These are phyloP conservation scores for Isabelozyma rhagii DNA, from an alignment of 805 yeast genomes.

Conservation along the genomic window DNA sequence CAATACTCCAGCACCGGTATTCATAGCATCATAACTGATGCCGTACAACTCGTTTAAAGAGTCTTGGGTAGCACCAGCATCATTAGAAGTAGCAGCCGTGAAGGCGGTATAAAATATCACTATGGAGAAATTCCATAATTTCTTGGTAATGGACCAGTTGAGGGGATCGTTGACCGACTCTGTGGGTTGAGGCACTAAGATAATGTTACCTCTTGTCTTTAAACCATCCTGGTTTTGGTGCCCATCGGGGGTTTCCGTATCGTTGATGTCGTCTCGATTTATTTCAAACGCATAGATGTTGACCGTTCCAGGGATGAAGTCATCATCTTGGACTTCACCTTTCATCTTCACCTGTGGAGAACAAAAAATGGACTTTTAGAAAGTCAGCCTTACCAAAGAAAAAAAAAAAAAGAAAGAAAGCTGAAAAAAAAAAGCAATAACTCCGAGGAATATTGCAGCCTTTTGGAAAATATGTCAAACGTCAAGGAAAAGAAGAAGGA, in stretches of 20 bases:
- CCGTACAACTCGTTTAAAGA: slow-evolving; percentile 40
- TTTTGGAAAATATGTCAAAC: too few relatives aligned
- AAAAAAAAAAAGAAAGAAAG: too few relatives aligned
- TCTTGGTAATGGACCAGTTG: slow-evolving; percentile 38
- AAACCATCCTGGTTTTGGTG: slow-evolving; percentile 4
- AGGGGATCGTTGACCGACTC: slow-evolving; percentile 49
- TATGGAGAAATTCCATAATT: slow-evolving; percentile 35
- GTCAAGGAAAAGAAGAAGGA: too few relatives aligned
- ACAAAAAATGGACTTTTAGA: not conserved
- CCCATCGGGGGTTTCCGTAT: not conserved
- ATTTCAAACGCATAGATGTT: slow-evolving; percentile 37
- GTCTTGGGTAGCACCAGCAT: slow-evolving; percentile 48
- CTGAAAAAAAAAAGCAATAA: too few relatives aligned
- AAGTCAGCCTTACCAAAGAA: not conserved
- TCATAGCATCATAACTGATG: slow-evolving; percentile 44
- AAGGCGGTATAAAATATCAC: slow-evolving; percentile 42
- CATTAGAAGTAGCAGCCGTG: slow-evolving; percentile 50
- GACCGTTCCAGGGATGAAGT: slow-evolving; percentile 55
- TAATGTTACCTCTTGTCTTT: slow-evolving; percentile 27
- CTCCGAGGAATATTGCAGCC: too few relatives aligned
- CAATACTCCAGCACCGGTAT: slow-evolving; percentile 48
- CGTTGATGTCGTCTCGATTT: not conserved
- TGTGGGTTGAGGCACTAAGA: slow-evolving; percentile 48
- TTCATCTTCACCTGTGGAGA: not conserved
- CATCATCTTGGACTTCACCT: slow-evolving; percentile 14